phyloP scores from a whole-genome alignment of 345 rosid species.

The Camelina hispida region DNA sequence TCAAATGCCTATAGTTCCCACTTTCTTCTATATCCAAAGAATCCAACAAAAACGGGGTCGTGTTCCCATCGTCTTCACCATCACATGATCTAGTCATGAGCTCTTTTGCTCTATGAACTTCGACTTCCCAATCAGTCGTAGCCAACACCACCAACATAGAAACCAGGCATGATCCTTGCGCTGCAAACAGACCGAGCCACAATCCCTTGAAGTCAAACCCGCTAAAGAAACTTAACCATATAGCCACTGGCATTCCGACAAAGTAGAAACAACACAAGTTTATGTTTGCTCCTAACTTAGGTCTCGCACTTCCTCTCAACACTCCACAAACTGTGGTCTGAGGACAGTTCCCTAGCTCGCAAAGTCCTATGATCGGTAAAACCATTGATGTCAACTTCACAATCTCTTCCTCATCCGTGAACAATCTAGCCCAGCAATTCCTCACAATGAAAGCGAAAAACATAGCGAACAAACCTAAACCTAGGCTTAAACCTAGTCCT shows the following conservation, averaged over 20 bases:
- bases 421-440: constrained; percentile 73
- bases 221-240: constrained; percentile 65
- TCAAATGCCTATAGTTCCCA: constrained; percentile 35
- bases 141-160: constrained; percentile 65
- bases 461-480: constrained; percentile 61
- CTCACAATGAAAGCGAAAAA: constrained; percentile 58
- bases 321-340: constrained; percentile 89
- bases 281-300: constrained; percentile 80
- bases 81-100: constrained; percentile 48
- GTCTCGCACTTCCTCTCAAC: constrained; percentile 82
- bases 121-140: constrained; percentile 69
- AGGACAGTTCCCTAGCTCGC: constrained; percentile 93
- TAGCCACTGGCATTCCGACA: constrained; percentile 82
- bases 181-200: constrained; percentile 86
- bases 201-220: constrained; percentile 75
- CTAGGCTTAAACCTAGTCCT: constrained; percentile 63
- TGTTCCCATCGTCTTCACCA: constrained; percentile 17
- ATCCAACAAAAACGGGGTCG: constrained; percentile 39
- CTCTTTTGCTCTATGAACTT: constrained; percentile 62
- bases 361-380: constrained; percentile 79
- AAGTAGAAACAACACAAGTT: constrained; percentile 84
- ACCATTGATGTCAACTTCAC: constrained; percentile 65
- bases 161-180: constrained; percentile 73
- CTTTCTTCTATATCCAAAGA: constrained; percentile 43
- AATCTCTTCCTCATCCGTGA: constrained; percentile 69